Percentiles rank a stretch among this genome's conserved stretches.
phyloP scores from a whole-genome alignment of 768 basidiomycete species.

The Rhodotorula toruloides region DNA sequence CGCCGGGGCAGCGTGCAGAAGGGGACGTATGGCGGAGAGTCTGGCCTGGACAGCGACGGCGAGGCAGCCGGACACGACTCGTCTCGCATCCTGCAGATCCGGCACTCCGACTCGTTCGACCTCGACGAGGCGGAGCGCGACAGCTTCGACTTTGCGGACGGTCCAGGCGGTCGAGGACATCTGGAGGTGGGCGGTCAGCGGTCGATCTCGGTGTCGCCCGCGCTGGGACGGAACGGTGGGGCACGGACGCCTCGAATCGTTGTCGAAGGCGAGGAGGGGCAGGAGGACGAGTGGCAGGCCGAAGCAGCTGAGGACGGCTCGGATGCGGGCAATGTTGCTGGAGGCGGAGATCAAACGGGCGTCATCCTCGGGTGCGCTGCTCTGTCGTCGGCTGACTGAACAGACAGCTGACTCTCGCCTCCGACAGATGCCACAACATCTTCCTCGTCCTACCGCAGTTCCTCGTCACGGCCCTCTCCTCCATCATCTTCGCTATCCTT shows the following conservation, averaged over 20 bases:
- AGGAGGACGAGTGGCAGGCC: conserved; percentile 40
- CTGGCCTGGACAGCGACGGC: background rate
- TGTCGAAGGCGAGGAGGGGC: conserved; percentile 25
- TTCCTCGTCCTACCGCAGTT: conserved; percentile 93
- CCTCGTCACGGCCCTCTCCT: conserved; percentile 76
- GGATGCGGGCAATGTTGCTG: background rate
- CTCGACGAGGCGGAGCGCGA: background rate
- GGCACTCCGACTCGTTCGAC: conserved; percentile 38
- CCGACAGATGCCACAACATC: conserved; percentile 74
- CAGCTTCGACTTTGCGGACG: background rate
- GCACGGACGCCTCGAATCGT: conserved; percentile 3
- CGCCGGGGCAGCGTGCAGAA: background rate
- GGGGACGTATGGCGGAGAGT: background rate
- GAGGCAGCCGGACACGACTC: background rate
- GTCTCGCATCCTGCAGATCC: conserved; percentile 22
- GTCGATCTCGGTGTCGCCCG: background rate
- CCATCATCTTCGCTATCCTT: conserved; percentile 77
- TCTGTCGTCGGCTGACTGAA: conserved; percentile 42
- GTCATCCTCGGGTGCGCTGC: conserved; percentile 57
- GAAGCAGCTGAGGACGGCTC: conserved; percentile 35
- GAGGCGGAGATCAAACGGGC: conserved; percentile 65
- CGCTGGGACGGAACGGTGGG: background rate
- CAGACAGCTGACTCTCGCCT: background rate
- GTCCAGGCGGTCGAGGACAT: background rate
- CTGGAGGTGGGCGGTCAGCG: background rate